These are phyloP conservation scores for Penicillium sp. DNA, from an alignment of 2,329 filamentous ascomycete species.

Conservation along the genomic window DNA sequence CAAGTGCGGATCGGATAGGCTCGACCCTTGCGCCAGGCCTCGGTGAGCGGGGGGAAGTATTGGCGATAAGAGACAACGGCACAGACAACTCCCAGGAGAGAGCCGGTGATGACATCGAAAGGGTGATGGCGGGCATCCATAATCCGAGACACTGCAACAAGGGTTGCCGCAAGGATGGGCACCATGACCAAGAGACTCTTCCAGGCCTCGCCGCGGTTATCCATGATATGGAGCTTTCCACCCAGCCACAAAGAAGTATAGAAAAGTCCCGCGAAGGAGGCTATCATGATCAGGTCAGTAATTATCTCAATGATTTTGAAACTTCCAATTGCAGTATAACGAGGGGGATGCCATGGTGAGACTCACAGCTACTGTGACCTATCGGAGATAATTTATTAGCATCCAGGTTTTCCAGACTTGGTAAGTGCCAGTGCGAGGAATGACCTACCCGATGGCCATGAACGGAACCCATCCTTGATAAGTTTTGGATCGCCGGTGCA, in stretches of 20 bases:
- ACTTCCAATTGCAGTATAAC: not conserved
- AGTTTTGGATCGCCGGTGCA: conserved; percentile 59
- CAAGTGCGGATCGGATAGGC: conserved; percentile 65
- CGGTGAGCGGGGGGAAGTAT: conserved; percentile 63
- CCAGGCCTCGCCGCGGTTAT: conserved; percentile 67
- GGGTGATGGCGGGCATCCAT: conserved; percentile 68
- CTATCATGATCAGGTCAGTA: conserved; percentile 40
- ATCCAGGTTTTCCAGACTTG: not conserved
- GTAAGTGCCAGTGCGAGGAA: not conserved
- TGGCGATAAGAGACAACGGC: conserved; percentile 63
- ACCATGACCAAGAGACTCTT: conserved; percentile 61
- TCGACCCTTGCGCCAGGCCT: conserved; percentile 64
- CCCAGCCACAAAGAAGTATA: conserved; percentile 65
- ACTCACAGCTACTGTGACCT: conserved; percentile 59
- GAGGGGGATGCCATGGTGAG: not conserved
- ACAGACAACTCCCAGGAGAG: conserved; percentile 58
- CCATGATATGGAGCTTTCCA: conserved; percentile 65
- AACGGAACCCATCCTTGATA: conserved; percentile 65
- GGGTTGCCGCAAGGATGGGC: conserved; percentile 59
- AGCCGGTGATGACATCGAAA: conserved; percentile 65
- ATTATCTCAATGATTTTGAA: conserved; percentile 18
- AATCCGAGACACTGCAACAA: conserved; percentile 63
- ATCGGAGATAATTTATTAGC: conserved; percentile 9
- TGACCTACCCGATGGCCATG: conserved; percentile 60
- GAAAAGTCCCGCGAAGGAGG: conserved; percentile 64